Conservation (phyloP, 106 monocot genomes). For the Xerophyta viscosa region DNA sequence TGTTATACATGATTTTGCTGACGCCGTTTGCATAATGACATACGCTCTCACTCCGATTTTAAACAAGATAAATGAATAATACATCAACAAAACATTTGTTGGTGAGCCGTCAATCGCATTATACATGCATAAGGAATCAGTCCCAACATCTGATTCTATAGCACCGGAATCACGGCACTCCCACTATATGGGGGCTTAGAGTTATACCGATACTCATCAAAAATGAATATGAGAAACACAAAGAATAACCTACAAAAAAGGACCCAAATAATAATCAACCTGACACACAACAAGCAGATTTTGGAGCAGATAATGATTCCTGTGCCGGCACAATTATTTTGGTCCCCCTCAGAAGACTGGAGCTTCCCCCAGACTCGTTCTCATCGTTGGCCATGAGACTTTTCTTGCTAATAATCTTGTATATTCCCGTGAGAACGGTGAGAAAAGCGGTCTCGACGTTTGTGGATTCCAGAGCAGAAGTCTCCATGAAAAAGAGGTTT, state of each 20-base stretch:
- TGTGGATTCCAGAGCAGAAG: constrained; percentile 15
- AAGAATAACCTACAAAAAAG: not conserved
- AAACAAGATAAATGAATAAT: too few relatives aligned
- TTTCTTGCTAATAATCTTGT: constrained; percentile 12
- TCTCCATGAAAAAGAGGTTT: constrained; percentile 17
- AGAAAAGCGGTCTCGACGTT: constrained; percentile 14
- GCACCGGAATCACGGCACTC: too few relatives aligned
- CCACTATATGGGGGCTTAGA: too few relatives aligned
- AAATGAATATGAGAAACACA: too few relatives aligned
- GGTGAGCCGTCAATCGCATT: too few relatives aligned
- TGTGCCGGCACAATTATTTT: constrained; percentile 13
- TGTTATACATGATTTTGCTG: too few relatives aligned
- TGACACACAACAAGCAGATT: constrained; percentile 10
- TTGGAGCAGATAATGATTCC: not conserved
- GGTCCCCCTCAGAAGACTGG: constrained; percentile 10
- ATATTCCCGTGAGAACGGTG: constrained; percentile 8
- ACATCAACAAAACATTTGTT: too few relatives aligned
- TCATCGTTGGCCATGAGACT: constrained; percentile 10
- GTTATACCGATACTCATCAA: too few relatives aligned
- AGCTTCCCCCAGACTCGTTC: not conserved
- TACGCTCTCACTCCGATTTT: too few relatives aligned
- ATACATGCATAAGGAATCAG: not conserved
- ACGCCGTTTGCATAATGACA: too few relatives aligned
- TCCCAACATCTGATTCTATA: too few relatives aligned
- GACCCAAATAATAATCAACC: not conserved